Conservation (phyloP, 257 asterid genomes). For the Buddleja alternifolia region DNA sequence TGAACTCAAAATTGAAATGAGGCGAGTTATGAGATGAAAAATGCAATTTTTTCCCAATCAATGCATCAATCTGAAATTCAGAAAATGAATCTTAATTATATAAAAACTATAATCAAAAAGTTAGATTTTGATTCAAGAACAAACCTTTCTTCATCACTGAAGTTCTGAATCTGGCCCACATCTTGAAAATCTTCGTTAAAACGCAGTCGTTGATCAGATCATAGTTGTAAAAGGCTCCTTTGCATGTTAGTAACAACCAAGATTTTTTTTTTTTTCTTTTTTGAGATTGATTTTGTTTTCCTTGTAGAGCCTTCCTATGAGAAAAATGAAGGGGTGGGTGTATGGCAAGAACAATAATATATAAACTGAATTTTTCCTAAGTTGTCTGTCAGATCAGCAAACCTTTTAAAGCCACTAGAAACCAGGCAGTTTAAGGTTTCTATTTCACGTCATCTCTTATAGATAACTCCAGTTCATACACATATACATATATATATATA, state of each 20-base stretch:
- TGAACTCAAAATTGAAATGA: too few relatives aligned
- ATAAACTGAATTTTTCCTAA: neutral
- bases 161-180: conserved; percentile 46
- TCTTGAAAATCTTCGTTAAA: conserved; percentile 30
- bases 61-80: neutral
- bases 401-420: conserved; percentile 40
- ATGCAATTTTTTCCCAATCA: too few relatives aligned
- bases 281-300: neutral
- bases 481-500: neutral
- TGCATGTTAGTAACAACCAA: neutral
- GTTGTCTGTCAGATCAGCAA: conserved; percentile 38
- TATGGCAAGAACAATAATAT: neutral
- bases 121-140: conserved; percentile 10
- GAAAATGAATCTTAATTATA: neutral
- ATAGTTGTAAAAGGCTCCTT: too few relatives aligned
- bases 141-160: conserved; percentile 42
- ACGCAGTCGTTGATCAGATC: neutral
- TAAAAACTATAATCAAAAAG: neutral
- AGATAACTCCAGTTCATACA: conserved; percentile 14
- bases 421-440: conserved; percentile 38
- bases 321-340: conserved; percentile 7
- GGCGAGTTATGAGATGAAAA: too few relatives aligned
- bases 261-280: too few relatives aligned
- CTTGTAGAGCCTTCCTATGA: neutral
- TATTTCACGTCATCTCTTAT: conserved; percentile 43